phyloP scores from a whole-genome alignment of 1,284 basidiomycete genomes.

The Ceratobasidium sp. region DNA sequence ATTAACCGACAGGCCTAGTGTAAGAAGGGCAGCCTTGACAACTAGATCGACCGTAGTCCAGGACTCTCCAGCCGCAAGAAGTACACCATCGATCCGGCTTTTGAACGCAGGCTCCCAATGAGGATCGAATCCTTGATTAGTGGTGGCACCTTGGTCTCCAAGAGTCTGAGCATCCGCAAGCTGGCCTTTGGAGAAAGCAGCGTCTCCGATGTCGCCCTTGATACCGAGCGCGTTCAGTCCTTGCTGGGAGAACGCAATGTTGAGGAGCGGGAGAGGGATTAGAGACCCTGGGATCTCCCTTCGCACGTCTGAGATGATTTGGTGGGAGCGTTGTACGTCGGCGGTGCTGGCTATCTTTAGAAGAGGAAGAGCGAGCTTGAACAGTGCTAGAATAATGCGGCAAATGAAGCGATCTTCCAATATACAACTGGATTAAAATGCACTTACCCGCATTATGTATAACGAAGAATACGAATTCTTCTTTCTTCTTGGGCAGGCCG shows the following conservation, averaged over 20 bases:
- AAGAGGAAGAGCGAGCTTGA: conserved; percentile 16
- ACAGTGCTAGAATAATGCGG: not conserved
- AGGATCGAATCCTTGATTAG: conserved; percentile 40
- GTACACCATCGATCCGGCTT: conserved; percentile 52
- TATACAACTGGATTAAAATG: not conserved
- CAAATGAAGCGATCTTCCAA: too few species aligned
- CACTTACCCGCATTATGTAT: conserved; percentile 18
- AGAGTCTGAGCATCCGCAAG: conserved; percentile 52
- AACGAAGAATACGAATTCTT: conserved; percentile 34
- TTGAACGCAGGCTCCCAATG: conserved; percentile 55
- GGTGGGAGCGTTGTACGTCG: not conserved
- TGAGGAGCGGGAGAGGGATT: conserved; percentile 44
- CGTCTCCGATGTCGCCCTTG: conserved; percentile 55
- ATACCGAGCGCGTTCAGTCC: conserved; percentile 53
- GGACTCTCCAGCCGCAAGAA: conserved; percentile 43
- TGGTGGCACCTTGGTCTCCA: conserved; percentile 51
- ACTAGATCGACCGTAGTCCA: conserved; percentile 1
- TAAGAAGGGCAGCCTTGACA: not conserved
- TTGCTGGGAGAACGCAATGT: too few species aligned
- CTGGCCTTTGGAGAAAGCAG: conserved; percentile 55
- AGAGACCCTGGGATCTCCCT: not conserved
- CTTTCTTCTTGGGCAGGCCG: conserved; percentile 33
- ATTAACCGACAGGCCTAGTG: conserved; percentile 36
- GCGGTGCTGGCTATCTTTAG: conserved; percentile 4
- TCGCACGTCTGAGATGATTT: not conserved